Conservation (phyloP, 2,329 filamentous ascomycete species). For the Exophiala mesophila region DNA sequence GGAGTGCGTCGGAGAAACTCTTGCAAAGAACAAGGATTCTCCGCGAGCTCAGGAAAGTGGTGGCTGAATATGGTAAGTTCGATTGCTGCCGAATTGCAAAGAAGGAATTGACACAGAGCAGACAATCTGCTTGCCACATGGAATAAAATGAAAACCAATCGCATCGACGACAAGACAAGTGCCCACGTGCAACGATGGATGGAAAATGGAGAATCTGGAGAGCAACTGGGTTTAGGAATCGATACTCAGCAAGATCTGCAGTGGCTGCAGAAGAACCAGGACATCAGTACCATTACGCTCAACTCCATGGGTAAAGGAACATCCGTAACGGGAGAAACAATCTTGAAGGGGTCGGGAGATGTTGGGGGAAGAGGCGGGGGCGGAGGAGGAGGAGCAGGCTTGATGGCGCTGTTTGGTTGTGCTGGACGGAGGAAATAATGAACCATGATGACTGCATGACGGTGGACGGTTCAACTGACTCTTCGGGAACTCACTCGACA, state of each 20-base stretch:
- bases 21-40: constrained; percentile 20
- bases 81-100: not conserved
- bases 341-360: not conserved
- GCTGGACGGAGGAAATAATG: constrained; percentile 20
- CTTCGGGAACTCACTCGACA: too few relatives aligned
- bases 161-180: constrained; percentile 17
- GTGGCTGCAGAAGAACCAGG: constrained; percentile 23
- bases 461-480: too few relatives aligned
- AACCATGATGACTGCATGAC: too few relatives aligned
- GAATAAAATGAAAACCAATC: constrained; percentile 25
- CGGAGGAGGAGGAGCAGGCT: constrained; percentile 1
- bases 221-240: constrained; percentile 13
- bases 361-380: not conserved
- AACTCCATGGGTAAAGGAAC: constrained; percentile 11
- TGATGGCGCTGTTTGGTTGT: constrained; percentile 20
- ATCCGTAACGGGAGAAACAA: not conserved
- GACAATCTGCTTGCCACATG: constrained; percentile 27
- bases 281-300: constrained; percentile 21
- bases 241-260: constrained; percentile 20
- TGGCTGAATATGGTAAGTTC: constrained; percentile 26
- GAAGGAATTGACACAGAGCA: constrained; percentile 9
- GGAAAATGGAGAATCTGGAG: constrained; percentile 11
- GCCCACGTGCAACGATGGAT: constrained; percentile 21
- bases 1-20: constrained; percentile 15
- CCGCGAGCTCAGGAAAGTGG: constrained; percentile 23